phyloP scores from a whole-genome alignment of 371 early-diverging fungal species.

The Actinomortierella ambigua region DNA sequence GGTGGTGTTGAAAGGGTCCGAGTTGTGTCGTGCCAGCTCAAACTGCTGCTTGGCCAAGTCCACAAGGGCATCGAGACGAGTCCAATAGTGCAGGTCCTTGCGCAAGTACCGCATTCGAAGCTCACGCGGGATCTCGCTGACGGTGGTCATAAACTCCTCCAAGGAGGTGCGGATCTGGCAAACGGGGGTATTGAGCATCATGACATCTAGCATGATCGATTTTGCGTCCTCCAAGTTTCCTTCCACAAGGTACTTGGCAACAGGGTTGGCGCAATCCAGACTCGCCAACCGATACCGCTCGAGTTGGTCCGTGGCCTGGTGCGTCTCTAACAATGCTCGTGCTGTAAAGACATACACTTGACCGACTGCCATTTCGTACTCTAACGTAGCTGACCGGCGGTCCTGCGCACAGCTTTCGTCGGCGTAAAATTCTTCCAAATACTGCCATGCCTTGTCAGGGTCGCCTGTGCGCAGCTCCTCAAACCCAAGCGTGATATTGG shows the following conservation, averaged over 20 bases:
- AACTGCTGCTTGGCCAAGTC: slow-evolving; percentile 26
- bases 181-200: slow-evolving; percentile 34
- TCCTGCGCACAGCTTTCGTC: not conserved
- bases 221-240: slow-evolving; percentile 6
- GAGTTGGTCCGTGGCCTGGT: no score
- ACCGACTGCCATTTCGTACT: no score
- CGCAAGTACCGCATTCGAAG: slow-evolving; percentile 21
- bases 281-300: no score
- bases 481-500: slow-evolving; percentile 14
- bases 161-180: slow-evolving; percentile 11
- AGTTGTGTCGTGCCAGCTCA: no score
- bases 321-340: no score
- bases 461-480: slow-evolving; percentile 23
- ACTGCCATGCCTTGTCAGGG: slow-evolving; percentile 20
- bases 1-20: no score
- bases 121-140: slow-evolving; percentile 28
- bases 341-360: no score
- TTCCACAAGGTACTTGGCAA: no score
- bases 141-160: slow-evolving; percentile 29
- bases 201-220: slow-evolving; percentile 14
- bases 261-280: no score
- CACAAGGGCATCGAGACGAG: slow-evolving; percentile 32
- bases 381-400: no score
- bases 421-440: slow-evolving; percentile 26
- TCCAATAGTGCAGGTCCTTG: slow-evolving; percentile 38